phyloP scores from a whole-genome alignment of 306 rosid genomes.

The Morella rubra region DNA sequence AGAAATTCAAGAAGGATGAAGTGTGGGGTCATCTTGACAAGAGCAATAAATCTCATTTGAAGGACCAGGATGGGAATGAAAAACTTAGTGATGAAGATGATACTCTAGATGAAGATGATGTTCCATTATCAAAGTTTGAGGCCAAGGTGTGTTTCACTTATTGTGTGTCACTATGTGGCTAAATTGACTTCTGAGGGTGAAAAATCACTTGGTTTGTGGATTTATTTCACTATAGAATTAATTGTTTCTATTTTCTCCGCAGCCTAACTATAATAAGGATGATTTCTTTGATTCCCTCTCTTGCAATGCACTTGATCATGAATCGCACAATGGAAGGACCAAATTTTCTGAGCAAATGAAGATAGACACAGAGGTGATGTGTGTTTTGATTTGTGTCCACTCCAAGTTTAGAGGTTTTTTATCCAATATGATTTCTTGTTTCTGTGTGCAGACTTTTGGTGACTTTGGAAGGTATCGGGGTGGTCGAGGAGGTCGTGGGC shows the following conservation, averaged over 20 bases:
- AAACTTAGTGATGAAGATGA: conserved; percentile 55
- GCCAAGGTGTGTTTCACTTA: conserved; percentile 45
- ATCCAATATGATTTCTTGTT: conserved; percentile 26
- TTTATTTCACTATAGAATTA: conserved; percentile 21
- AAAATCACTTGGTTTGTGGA: background rate
- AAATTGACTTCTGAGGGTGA: background rate
- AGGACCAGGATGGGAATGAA: conserved; percentile 60
- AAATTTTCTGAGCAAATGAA: conserved; percentile 81
- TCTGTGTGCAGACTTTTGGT: conserved; percentile 81
- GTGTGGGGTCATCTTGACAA: conserved; percentile 99
- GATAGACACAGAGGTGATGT: conserved; percentile 78
- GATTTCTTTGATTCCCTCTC: conserved; percentile 89
- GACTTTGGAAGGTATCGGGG: conserved; percentile 74
- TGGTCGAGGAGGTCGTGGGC: conserved; percentile 79
- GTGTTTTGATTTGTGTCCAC: background rate
- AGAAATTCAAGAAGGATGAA: conserved; percentile 96
- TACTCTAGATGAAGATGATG: conserved; percentile 53
- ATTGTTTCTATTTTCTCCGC: conserved; percentile 30
- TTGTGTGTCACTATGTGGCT: conserved; percentile 14
- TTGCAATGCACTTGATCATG: conserved; percentile 40
- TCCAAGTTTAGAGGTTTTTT: conserved; percentile 9
- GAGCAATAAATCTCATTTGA: conserved; percentile 49
- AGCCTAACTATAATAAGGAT: conserved; percentile 83
- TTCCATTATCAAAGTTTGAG: conserved; percentile 46
- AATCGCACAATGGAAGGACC: conserved; percentile 68